Base-by-base conservation (phyloP, 805 yeast genomes). In the Naumovozyma dairenensis region DNA sequence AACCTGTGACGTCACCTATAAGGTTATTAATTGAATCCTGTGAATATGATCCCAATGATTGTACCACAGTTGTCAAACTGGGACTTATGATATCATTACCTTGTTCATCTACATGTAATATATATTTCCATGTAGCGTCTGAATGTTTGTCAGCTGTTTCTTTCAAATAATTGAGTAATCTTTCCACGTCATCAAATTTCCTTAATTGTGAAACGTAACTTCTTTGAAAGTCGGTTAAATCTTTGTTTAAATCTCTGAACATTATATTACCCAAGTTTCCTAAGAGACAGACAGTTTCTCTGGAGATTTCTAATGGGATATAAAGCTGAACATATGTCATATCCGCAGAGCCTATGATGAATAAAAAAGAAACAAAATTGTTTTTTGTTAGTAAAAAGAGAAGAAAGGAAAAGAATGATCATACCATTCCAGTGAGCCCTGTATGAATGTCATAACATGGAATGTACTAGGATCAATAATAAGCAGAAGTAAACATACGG, bases 261-360 rank as follows among this genome's bases (percentile, higher is more conserved):
- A 92, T 95, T 21, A 92, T 67, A 39, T 74, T 66, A 20, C 94
- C 92, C 53, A 86, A 64, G 41, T 83, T 86, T 2, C 99, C 99
- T 13, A 92, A 66, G 21, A 82, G 72, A 37, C 84, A 73, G 14
- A 86, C 78, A 27, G 84, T 74, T 35, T 86, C 94, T 44, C 96
- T 67, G 2, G 94, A 74, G 25, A 80, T 77, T 58, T 92, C 98
- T 32, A 50, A 38, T 4, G 97, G 89, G 35, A 92, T 75, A 58
- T 85, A 92, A 45, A 92, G 66, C 62, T 92, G 95, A 31, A 87
- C 87, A 53, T 86, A 75, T 21, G 94, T 78, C 96, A 92, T 89
- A 50, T 81, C 93, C 75, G 98, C 97, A 38, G 97, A 87, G 65
- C 26, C 26, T 24, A 24, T n/a, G n/a, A 20, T 20, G 22, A 10